Base-by-base conservation (phyloP, 768 basidiomycete species). In the Suillus occidentalis region DNA sequence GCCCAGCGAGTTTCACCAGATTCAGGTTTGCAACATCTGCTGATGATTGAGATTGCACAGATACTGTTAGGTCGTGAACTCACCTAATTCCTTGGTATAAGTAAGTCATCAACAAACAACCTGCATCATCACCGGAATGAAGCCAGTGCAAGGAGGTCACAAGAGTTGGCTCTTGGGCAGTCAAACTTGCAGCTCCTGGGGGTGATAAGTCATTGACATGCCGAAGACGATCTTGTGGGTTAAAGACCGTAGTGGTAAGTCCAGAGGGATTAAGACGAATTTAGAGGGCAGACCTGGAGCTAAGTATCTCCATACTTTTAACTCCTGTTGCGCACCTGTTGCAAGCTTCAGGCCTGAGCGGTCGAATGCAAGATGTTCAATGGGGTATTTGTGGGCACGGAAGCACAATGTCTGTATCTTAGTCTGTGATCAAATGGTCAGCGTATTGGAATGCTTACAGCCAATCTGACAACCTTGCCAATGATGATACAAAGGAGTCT, bases 321-420 rank as follows among this genome's bases (percentile, higher is more conserved):
- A 34, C 40, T 62, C 61, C 4, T 28, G 45, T 25, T 52, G 42
- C 16, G 45, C 61, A 14, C 61, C 28, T 4, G 61, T 62, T 3
- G 43, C 61, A 10, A 62, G 49, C 45, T 42, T 56, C 22, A 47
- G 50, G 5, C 61, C 61, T 9, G 61, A 53, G 36, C 16, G 34
- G 34, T 62, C 61, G 6, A 62, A 62, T n/a, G 49, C 52, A 16
- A 62, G 31, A 28, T 62, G 61, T 34, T 62, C 49, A 34, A 62
- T 52, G 9, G 49, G 61, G 50, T 25, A 28, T 10, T 25, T 47
- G 36, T 62, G 61, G 9, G 50, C n/a, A 25, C 31, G 25, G 13
- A 62, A 62, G 28, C 61, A 28, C 31, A 52, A 20, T 22, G 49
- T 52, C n/a, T 62, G 47, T 20, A 62, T 34, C 34, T 62, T 62